Evolutionary conservation across 2,329 filamentous ascomycete genomes (phyloP).

Genomic region (Penicillium sp.): DNA sequence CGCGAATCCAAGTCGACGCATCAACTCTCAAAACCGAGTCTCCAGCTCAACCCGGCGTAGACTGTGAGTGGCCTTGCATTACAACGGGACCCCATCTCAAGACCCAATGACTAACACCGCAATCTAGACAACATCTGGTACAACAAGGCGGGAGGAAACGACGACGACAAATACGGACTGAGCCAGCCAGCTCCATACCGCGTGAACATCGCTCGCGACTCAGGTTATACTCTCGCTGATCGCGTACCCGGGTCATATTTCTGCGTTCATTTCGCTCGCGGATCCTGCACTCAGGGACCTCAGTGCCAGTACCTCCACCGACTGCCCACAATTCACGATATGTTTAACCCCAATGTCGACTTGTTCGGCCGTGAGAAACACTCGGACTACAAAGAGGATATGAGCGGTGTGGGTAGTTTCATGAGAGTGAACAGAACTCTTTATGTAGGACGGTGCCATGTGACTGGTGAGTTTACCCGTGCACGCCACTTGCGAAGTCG

Average conservation of each 20-base stretch:
- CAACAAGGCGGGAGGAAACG: conserved; percentile 96
- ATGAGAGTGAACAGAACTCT: conserved; percentile 88
- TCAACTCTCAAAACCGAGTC: conserved; percentile 79
- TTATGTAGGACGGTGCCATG: conserved; percentile 91
- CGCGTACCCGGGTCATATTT: conserved; percentile 80
- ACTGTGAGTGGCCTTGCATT: conserved; percentile 48
- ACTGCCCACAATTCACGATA: conserved; percentile 78
- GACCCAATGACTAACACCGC: not conserved
- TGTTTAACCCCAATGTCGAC: conserved; percentile 42
- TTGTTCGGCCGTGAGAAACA: conserved; percentile 19
- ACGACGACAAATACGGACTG: conserved; percentile 85
- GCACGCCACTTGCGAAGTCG: not conserved
- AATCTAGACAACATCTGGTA: conserved; percentile 85
- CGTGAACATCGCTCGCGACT: conserved; percentile 81
- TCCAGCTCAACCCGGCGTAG: conserved; percentile 87
- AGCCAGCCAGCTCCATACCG: conserved; percentile 80
- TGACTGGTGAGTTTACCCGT: conserved; percentile 39
- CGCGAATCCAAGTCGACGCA: conserved; percentile 86
- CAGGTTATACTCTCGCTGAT: conserved; percentile 77
- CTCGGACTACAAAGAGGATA: conserved; percentile 44
- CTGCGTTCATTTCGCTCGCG: conserved; percentile 51
- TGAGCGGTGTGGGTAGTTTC: conserved; percentile 95
- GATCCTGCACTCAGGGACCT: conserved; percentile 68
- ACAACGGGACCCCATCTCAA: not conserved
- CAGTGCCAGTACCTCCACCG: conserved; percentile 95